Base-by-base conservation (phyloP, 106 monocot genomes). In the Narthecium ossifragum region DNA sequence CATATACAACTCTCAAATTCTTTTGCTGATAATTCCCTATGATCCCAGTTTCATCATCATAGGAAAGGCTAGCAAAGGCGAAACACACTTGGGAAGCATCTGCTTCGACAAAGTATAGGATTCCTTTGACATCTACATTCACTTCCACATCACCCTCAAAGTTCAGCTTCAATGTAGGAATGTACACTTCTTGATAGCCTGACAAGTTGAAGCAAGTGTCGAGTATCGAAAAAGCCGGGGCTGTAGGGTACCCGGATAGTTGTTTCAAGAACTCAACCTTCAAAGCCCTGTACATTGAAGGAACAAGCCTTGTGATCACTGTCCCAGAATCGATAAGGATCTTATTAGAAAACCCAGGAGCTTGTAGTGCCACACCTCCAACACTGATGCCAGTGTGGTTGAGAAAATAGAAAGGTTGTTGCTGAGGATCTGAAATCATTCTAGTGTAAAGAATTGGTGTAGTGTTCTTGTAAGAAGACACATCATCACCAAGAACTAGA, bases 21-120 rank as follows among this genome's bases (percentile, higher is more conserved):
- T 92, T 92, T 61, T 87, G 92, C 69, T 92, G 92, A 62, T 92
- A 87, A 63, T 92, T 92, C 13, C 92, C 92, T 17, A 92, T 72
- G 62, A 92, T 87, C 3, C 75, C 77, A 11, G 60, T 46, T 22
- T 92, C 74, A 24, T 78, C 75, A 39, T 92, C 87, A n/a, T 72
- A 68, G 8, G 75, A 47, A 29, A 87, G 71, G 28, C 74, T 68
- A 0, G 88, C 72, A 14, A 92, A 17, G 8, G 88, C 92, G 53
- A 88, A 61, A 34, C 92, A 92, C 5, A 81, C 92, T 62, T 88
- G 92, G 14, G 92, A 92, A 31, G 77, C 83, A 38, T 92, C 87
- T 31, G 21, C 54, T 64, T 75, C 78, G 31, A 73, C 92, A 49
- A 83, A 87, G 72, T 92, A 92, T 9, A 92, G 55, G 12, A 87